A percentile compares a stretch with the other conserved stretches of the same genome.
Conservation (phyloP, 768 basidiomycete species). For the Chlorophyllum brunneum region DNA sequence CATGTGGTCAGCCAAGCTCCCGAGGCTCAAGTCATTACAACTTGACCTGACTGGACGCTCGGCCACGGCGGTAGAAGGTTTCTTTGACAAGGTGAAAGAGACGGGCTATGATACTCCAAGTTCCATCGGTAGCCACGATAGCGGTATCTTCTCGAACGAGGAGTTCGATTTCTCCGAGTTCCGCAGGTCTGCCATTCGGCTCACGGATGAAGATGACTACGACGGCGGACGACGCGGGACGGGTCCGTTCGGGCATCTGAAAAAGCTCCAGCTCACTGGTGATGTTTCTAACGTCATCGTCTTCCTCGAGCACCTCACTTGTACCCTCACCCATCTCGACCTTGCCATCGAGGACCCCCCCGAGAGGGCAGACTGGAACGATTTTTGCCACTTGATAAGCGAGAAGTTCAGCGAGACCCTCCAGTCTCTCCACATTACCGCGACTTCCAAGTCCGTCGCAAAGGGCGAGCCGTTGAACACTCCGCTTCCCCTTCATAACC, state of each 20-base stretch:
- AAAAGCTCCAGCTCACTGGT: constrained; percentile 63
- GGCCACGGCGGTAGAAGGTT: constrained; percentile 70
- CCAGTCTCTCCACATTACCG: constrained; percentile 56
- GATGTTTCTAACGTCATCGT: constrained; percentile 65
- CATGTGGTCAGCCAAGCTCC: constrained; percentile 66
- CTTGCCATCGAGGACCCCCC: constrained; percentile 80
- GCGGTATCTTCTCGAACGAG: constrained; percentile 74
- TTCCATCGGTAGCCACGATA: constrained; percentile 65
- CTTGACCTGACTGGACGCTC: constrained; percentile 71
- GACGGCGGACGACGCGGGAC: constrained; percentile 15
- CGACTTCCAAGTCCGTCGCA: constrained; percentile 66
- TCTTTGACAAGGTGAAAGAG: constrained; percentile 66
- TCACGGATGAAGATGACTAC: constrained; percentile 55
- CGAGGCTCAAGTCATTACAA: constrained; percentile 57
- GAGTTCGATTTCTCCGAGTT: constrained; percentile 76
- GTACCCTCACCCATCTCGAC: constrained; percentile 63
- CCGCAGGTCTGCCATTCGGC: constrained; percentile 62
- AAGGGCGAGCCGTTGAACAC: constrained; percentile 58
- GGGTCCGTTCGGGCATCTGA: constrained; percentile 56
- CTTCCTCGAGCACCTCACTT: constrained; percentile 67
- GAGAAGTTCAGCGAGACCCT: constrained; percentile 59
- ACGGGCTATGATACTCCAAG: constrained; percentile 72
- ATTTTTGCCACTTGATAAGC: constrained; percentile 59
- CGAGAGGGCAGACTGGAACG: constrained; percentile 70
- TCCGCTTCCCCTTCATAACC: constrained; percentile 57